phyloP scores from a whole-genome alignment of 2,329 filamentous ascomycete genomes.

The Phialophora chinensis region DNA sequence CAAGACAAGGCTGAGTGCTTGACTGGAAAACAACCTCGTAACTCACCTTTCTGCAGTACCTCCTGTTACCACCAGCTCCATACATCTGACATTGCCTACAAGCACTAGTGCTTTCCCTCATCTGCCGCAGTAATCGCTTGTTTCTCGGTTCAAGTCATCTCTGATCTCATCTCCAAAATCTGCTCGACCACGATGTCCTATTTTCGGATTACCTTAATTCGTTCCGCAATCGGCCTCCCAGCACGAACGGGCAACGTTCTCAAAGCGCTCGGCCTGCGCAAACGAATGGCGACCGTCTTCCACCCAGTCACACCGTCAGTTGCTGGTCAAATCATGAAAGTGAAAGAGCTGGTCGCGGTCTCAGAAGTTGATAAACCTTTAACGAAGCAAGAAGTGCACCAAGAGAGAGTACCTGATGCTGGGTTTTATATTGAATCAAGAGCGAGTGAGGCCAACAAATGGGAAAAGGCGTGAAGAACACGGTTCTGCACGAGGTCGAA shows the following conservation, averaged over 20 bases:
- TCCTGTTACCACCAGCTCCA: neutral
- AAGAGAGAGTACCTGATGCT: conserved; percentile 72
- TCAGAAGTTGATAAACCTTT: conserved; percentile 73
- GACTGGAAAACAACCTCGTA: neutral
- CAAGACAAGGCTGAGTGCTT: neutral
- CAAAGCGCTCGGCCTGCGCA: conserved; percentile 80
- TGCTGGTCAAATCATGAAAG: conserved; percentile 89
- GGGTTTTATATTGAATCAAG: conserved; percentile 80
- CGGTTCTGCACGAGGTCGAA: neutral
- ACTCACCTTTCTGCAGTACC: neutral
- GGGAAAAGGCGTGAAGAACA: neutral
- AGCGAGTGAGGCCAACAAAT: conserved; percentile 36
- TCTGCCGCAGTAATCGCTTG: neutral
- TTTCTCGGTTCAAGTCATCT: neutral
- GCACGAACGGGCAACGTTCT: conserved; percentile 79
- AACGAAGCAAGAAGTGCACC: conserved; percentile 72
- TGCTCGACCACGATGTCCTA: conserved; percentile 32
- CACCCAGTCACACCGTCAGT: conserved; percentile 80
- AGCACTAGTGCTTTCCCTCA: neutral
- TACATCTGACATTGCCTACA: neutral
- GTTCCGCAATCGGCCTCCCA: conserved; percentile 87
- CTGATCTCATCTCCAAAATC: conserved; percentile 37
- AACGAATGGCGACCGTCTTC: conserved; percentile 86
- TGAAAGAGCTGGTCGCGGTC: conserved; percentile 89
- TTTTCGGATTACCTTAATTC: conserved; percentile 90